Evolutionary conservation across 306 rosid genomes (phyloP).

Genomic region (Cicer cuneatum): DNA sequence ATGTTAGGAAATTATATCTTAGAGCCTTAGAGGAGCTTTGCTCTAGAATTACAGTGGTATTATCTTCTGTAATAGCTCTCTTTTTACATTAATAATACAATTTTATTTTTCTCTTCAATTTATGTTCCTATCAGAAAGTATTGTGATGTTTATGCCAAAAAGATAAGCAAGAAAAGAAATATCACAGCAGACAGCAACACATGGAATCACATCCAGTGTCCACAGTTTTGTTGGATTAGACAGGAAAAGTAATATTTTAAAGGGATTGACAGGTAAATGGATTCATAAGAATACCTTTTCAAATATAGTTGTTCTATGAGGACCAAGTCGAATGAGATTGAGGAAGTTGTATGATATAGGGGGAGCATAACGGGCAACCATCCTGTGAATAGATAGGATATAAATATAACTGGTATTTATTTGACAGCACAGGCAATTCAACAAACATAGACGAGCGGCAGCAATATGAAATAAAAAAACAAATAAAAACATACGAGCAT

Average conservation of each 20-base stretch:
- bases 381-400: constrained; percentile 57
- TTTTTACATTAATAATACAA: no score
- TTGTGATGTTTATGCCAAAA: constrained; percentile 14
- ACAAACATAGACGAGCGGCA: constrained; percentile 8
- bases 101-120: no score
- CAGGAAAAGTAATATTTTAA: constrained; percentile 10
- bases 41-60: no score
- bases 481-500: constrained; percentile 83
- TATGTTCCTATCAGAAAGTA: neutral
- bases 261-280: constrained; percentile 1
- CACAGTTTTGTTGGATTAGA: constrained; percentile 24
- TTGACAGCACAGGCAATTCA: constrained; percentile 30
- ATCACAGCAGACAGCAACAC: constrained; percentile 30
- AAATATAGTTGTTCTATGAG: constrained; percentile 63
- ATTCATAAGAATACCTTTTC: constrained; percentile 67
- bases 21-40: no score
- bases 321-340: constrained; percentile 77
- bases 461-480: neutral
- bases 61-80: no score
- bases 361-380: constrained; percentile 99
- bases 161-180: constrained; percentile 3
- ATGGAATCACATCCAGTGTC: constrained; percentile 28
- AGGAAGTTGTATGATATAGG: constrained; percentile 94
- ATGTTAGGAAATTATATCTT: no score
- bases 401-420: constrained; percentile 33